Conservation (phyloP, 345 rosid genomes). For the Angophora floribunda region DNA sequence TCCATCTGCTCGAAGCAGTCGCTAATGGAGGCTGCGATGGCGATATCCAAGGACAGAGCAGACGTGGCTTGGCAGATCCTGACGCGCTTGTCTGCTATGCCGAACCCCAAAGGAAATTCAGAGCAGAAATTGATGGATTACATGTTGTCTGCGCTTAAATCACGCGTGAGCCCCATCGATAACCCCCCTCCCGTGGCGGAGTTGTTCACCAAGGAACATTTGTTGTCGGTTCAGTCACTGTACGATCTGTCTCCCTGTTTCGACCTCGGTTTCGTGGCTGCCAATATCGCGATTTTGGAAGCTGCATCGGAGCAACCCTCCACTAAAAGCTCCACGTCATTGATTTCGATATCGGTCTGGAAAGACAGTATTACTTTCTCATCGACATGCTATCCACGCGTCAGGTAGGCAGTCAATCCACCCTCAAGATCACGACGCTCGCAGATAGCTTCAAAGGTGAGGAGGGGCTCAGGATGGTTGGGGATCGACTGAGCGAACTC, state of each 20-base stretch:
- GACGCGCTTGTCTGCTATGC: slow-evolving; percentile 29
- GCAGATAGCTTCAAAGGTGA: not conserved
- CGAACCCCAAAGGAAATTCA: slow-evolving; percentile 38
- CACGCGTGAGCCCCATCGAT: slow-evolving; percentile 34
- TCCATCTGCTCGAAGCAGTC: slow-evolving; percentile 18
- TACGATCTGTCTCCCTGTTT: slow-evolving; percentile 71
- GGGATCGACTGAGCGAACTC: slow-evolving; percentile 20
- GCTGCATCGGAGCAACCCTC: slow-evolving; percentile 31
- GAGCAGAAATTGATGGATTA: slow-evolving; percentile 58
- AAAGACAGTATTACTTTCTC: slow-evolving; percentile 52
- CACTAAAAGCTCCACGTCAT: slow-evolving; percentile 42
- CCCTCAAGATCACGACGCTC: slow-evolving; percentile 62
- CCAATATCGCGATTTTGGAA: slow-evolving; percentile 70
- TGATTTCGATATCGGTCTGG: slow-evolving; percentile 69
- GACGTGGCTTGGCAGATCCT: slow-evolving; percentile 56
- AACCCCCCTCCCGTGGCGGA: slow-evolving; percentile 43
- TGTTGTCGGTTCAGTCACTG: slow-evolving; percentile 34
- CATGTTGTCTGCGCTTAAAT: slow-evolving; percentile 47
- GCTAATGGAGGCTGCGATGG: slow-evolving; percentile 55
- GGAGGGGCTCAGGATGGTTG: slow-evolving; percentile 17
- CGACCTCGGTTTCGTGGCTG: slow-evolving; percentile 64
- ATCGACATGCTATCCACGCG: slow-evolving; percentile 54
- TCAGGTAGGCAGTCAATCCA: slow-evolving; percentile 10
- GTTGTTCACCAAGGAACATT: slow-evolving; percentile 44
- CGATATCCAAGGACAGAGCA: slow-evolving; percentile 53